phyloP scores from a whole-genome alignment of 805 yeast species.

The Barnettozyma vustinii region DNA sequence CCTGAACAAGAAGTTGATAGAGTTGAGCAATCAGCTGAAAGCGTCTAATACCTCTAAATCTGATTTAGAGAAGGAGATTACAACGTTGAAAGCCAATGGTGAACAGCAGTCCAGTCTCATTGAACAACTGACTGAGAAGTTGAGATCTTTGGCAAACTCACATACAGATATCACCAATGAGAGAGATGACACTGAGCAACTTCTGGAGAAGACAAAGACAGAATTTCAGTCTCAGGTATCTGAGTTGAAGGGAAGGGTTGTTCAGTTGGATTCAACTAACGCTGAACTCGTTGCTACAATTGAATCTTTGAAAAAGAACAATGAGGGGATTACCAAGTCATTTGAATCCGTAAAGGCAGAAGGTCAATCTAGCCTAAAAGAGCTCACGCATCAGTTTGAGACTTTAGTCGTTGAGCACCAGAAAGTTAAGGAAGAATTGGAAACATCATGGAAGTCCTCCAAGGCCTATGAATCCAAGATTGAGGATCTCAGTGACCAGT shows the following conservation, averaged over 20 bases:
- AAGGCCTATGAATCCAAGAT: conserved; percentile 9
- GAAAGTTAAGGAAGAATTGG: conserved; percentile 11
- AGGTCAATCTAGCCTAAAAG: neutral
- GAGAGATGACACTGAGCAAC: conserved; percentile 17
- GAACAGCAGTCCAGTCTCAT: conserved; percentile 31
- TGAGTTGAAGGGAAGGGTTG: conserved; percentile 11
- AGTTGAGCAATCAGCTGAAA: conserved; percentile 2
- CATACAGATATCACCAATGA: conserved; percentile 26
- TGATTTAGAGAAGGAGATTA: conserved; percentile 20
- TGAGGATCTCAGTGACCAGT: conserved; percentile 9
- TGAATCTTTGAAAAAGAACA: conserved; percentile 11
- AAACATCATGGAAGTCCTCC: conserved; percentile 3
- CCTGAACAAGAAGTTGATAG: conserved; percentile 12
- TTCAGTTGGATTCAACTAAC: conserved; percentile 11
- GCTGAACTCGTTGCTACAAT: conserved; percentile 6
- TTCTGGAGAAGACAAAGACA: conserved; percentile 10
- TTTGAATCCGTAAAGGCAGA: neutral
- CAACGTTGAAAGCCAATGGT: conserved; percentile 23
- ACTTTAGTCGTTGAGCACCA: conserved; percentile 3
- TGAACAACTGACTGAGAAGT: conserved; percentile 39
- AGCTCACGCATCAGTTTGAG: conserved; percentile 6
- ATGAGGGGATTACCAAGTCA: conserved; percentile 1
- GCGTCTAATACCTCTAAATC: neutral
- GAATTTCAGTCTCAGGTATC: conserved; percentile 14
- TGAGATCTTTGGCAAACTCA: conserved; percentile 36